phyloP scores from a whole-genome alignment of 805 yeast species.

The Pichia phayaonensis region DNA sequence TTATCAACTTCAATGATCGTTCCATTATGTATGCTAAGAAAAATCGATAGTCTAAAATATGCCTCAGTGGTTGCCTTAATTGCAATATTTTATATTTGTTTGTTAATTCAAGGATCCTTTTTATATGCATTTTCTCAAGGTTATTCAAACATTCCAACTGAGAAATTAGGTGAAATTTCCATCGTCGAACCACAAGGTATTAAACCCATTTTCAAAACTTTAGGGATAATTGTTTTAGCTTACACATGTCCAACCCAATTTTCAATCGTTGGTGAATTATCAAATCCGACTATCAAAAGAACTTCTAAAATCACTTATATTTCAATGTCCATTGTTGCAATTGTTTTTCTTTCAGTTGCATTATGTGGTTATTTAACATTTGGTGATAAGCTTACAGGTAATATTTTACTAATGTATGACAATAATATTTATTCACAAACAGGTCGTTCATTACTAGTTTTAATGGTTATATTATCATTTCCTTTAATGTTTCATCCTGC shows the following conservation, averaged over 20 bases:
- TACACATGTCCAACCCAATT: constrained; percentile 79
- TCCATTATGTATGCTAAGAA: constrained; percentile 58
- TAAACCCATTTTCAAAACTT: constrained; percentile 47
- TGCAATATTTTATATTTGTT: constrained; percentile 55
- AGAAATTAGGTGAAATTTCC: constrained; percentile 36
- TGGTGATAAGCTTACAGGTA: constrained; percentile 59
- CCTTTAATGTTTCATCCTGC: constrained; percentile 82
- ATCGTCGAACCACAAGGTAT: constrained; percentile 35
- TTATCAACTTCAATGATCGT: constrained; percentile 43
- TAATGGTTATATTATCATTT: constrained; percentile 69
- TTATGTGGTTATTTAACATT: constrained; percentile 65
- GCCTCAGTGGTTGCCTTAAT: constrained; percentile 63
- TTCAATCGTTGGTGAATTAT: constrained; percentile 64
- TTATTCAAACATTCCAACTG: constrained; percentile 36
- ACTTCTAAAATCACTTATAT: constrained; percentile 35
- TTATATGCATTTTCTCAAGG: constrained; percentile 20
- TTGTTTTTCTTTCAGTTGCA: constrained; percentile 57
- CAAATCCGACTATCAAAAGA: constrained; percentile 44
- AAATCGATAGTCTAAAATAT: constrained; percentile 60
- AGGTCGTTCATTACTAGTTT: constrained; percentile 56
- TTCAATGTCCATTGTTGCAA: constrained; percentile 47
- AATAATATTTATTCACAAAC: constrained; percentile 38
- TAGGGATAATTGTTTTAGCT: constrained; percentile 72
- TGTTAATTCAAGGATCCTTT: constrained; percentile 47
- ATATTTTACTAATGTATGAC: constrained; percentile 62